phyloP scores from a whole-genome alignment of 495 filamentous ascomycete genomes.

The Cudoniella acicularis region DNA sequence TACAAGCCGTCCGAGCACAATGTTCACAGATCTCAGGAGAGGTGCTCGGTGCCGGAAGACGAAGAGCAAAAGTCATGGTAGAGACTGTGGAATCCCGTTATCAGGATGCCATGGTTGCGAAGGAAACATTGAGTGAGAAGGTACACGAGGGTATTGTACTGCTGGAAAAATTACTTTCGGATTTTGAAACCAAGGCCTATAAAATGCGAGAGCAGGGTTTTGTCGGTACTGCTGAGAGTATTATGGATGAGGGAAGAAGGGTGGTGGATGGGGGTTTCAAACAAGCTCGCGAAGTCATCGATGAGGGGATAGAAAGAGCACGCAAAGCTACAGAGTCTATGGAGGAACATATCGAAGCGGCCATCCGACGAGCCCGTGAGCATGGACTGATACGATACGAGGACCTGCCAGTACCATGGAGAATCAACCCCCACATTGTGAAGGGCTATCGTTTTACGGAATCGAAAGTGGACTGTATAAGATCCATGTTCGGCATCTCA shows the following conservation, averaged over 20 bases:
- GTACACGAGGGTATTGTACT: constrained; percentile 81
- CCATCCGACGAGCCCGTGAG: constrained; percentile 74
- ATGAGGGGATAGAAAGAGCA: constrained; percentile 79
- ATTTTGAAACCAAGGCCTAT: constrained; percentile 79
- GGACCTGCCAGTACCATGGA: constrained; percentile 88
- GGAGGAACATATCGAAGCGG: constrained; percentile 74
- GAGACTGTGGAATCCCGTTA: constrained; percentile 92
- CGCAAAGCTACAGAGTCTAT: constrained; percentile 71
- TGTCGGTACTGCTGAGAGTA: constrained; percentile 58
- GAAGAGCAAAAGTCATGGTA: constrained; percentile 81
- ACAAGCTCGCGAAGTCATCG: constrained; percentile 72
- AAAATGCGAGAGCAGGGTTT: constrained; percentile 51
- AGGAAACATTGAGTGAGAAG: constrained; percentile 87
- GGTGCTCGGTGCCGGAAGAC: constrained; percentile 80
- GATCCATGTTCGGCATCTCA: constrained; percentile 74
- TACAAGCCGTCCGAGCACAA: constrained; percentile 81
- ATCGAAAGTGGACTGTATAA: constrained; percentile 79
- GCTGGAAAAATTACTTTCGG: constrained; percentile 75
- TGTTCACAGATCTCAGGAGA: constrained; percentile 91
- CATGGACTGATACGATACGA: constrained; percentile 82
- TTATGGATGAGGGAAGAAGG: constrained; percentile 67
- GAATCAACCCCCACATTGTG: constrained; percentile 89
- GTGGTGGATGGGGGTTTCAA: constrained; percentile 72
- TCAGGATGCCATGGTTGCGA: constrained; percentile 79
- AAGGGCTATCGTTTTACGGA: constrained; percentile 90